Evolutionary conservation across 2,329 filamentous ascomycete species (phyloP).

Genomic region (Phoma sp.): DNA sequence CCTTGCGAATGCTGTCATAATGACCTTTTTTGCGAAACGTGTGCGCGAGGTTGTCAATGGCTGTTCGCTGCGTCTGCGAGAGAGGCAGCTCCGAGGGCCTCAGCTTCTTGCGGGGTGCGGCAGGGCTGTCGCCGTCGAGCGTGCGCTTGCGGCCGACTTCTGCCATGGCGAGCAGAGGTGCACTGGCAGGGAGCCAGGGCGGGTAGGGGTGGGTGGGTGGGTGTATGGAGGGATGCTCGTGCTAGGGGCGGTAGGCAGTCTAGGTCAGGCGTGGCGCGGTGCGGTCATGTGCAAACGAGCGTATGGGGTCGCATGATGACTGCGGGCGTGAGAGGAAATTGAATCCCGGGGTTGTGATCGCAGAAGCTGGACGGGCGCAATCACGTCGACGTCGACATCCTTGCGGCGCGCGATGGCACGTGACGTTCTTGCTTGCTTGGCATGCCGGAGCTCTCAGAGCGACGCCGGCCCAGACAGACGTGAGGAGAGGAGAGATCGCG

Average conservation of each 20-base stretch:
- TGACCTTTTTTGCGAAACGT: slow-evolving; percentile 87
- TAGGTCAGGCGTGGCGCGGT: background rate
- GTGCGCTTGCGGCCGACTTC: slow-evolving; percentile 41
- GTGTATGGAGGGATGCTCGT: slow-evolving; percentile 2
- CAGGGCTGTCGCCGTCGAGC: slow-evolving; percentile 38
- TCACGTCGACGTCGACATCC: background rate
- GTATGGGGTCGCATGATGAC: slow-evolving; percentile 8
- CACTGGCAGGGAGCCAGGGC: background rate
- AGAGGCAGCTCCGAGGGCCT: slow-evolving; percentile 79
- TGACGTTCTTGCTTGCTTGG: slow-evolving; percentile 15
- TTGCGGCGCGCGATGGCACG: slow-evolving; percentile 4
- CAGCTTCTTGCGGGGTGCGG: slow-evolving; percentile 61
- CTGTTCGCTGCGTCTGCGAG: slow-evolving; percentile 72
- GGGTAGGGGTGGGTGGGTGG: too few relatives aligned
- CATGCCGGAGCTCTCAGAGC: slow-evolving; percentile 22
- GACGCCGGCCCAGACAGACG: background rate
- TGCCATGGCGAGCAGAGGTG: slow-evolving; percentile 35
- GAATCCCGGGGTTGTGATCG: slow-evolving; percentile 10
- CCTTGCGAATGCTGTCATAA: slow-evolving; percentile 78
- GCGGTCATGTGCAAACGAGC: slow-evolving; percentile 8
- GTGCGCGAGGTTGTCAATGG: slow-evolving; percentile 77
- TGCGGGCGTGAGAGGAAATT: background rate
- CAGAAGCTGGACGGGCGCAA: background rate
- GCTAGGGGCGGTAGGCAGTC: background rate
- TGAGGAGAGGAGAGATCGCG: slow-evolving; percentile 15